These are phyloP conservation scores for Cytospora paraplurivora DNA, from an alignment of 2,329 filamentous ascomycete species.

Conservation along the genomic window DNA sequence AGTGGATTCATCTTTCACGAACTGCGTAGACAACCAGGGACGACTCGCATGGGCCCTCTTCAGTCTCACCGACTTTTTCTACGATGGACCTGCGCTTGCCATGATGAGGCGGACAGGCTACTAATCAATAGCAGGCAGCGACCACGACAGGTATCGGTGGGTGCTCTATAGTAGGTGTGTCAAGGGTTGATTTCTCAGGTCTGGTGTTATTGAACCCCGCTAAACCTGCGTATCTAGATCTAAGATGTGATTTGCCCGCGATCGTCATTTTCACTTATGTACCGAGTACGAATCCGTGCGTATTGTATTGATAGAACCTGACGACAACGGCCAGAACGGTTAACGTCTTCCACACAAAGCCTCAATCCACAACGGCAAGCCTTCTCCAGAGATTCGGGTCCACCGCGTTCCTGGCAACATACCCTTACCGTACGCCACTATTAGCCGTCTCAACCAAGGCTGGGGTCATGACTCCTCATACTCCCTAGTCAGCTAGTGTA, in stretches of 20 bases:
- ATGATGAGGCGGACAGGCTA: background rate
- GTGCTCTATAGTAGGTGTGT: background rate
- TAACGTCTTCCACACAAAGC: background rate
- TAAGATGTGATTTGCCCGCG: background rate
- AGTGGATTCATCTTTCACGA: background rate
- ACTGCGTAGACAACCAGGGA: background rate
- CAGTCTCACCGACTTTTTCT: background rate
- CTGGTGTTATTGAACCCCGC: background rate
- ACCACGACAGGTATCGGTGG: background rate
- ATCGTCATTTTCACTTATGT: background rate
- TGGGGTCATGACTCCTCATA: background rate
- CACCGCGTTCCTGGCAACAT: background rate
- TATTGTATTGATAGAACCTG: background rate
- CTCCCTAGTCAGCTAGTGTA: background rate
- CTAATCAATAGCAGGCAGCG: background rate
- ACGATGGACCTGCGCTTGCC: background rate
- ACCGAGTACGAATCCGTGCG: background rate
- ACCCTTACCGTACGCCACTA: background rate
- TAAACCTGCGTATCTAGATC: background rate
- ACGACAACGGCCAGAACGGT: background rate
- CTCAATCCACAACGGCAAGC: background rate
- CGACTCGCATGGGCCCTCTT: background rate
- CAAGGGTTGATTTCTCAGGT: background rate
- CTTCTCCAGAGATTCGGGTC: background rate
- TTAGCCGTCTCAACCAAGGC: slow-evolving; percentile 1